Evolutionary conservation across 306 rosid genomes (phyloP), one percentile per base, ranked within the genome.

Genomic region (Quercus glauca): DNA sequence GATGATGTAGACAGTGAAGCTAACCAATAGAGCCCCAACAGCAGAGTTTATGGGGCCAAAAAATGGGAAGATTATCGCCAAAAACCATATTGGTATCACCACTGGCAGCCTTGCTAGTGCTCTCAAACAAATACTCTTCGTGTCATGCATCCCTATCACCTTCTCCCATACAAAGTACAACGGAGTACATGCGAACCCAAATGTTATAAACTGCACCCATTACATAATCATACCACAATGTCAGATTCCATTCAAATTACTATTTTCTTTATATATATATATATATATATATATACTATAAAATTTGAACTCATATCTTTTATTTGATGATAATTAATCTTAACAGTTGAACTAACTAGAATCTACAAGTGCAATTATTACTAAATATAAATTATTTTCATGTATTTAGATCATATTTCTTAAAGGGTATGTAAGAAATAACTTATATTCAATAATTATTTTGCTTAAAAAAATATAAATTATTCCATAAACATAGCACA

Each of bases 111-210:
- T 90, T 53, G 91, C 99, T 15, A 93, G 55, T 31, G 99, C 99
- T 83, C 99, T 88, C 53, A 91, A 1, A 57, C 94, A 95, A 6
- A 95, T 77, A 88, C 99, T 95, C 73, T 23, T 95, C 28, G 99
- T 88, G 81, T 91, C 97, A 69, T 95, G 99, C 98, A 95, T 95
- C 63, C 98, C 99, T 26, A 95, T 93, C 78, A 91, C 97, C 86
- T 95, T 95, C 92, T 95, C 99, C 99, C 99, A 95, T 70, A 95
- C 99, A 65, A 95, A 95, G 88, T 95, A 95, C 83, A 95, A 52
- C n/a, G 99, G 99, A 19, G 99, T 95, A 77, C 97, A 85, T 12
- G 99, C 99, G 65, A 95, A 95, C 20, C 99, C 99, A 49, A 95
- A 95, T 71, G 99, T 95, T 28, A 95, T 95, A 71, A 95, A 95